phyloP scores from a whole-genome alignment of 768 basidiomycete species.

The Crassisporium funariophilum region DNA sequence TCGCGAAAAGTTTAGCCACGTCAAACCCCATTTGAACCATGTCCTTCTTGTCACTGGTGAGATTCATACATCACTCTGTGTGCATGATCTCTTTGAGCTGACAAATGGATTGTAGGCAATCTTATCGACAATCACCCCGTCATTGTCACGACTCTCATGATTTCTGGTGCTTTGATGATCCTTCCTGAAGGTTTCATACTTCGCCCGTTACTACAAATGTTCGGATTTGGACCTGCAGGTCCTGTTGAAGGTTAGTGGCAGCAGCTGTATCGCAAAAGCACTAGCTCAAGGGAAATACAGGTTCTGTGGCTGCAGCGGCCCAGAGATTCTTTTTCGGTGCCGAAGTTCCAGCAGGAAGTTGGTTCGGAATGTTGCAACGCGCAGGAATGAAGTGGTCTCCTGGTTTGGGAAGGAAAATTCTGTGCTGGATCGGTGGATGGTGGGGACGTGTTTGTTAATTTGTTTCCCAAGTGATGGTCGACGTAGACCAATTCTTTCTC shows the following conservation, averaged over 20 bases:
- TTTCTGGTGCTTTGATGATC: constrained; percentile 24
- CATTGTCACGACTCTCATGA: constrained; percentile 25
- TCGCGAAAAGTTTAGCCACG: constrained; percentile 18
- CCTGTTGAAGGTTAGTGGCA: constrained; percentile 30
- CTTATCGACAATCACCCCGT: constrained; percentile 37
- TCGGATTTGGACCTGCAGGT: constrained; percentile 39
- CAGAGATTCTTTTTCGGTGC: constrained; percentile 37
- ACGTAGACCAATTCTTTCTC: not conserved
- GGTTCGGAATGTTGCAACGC: constrained; percentile 32
- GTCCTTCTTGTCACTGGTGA: constrained; percentile 27
- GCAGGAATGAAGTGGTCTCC: constrained; percentile 28
- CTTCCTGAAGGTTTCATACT: constrained; percentile 33
- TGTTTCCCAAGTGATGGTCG: too few species aligned
- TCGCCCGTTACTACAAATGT: constrained; percentile 30
- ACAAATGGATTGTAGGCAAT: constrained; percentile 27
- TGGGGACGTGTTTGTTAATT: too few species aligned
- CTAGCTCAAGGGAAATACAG: constrained; percentile 17
- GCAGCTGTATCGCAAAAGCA: not conserved
- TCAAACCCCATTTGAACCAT: constrained; percentile 24
- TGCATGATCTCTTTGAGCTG: not conserved
- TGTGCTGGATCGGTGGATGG: too few species aligned
- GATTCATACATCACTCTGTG: not conserved
- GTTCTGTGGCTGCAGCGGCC: constrained; percentile 36
- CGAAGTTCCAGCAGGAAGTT: constrained; percentile 31
- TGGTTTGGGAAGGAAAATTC: not conserved